These are phyloP conservation scores for Xylariaceae sp. DNA, from an alignment of 2,329 filamentous ascomycete genomes.

Conservation along the genomic window DNA sequence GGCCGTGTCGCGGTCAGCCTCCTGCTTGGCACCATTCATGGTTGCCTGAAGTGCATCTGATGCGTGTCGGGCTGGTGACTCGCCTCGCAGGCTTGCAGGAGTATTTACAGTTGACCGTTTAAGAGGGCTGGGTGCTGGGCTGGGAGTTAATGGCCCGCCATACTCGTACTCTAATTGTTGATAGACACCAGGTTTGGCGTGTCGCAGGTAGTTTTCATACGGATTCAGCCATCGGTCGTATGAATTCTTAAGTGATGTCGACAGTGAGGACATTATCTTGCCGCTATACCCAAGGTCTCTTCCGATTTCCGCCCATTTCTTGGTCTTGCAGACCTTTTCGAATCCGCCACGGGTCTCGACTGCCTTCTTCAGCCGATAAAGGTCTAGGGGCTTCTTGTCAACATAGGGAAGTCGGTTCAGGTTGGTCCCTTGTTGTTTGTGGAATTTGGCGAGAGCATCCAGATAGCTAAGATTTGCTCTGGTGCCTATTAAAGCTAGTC, in stretches of 20 bases:
- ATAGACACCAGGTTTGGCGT: constrained; percentile 93
- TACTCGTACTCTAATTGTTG: constrained; percentile 92
- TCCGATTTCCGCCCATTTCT: constrained; percentile 99
- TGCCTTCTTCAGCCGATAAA: constrained; percentile 94
- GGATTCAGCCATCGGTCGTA: constrained; percentile 96
- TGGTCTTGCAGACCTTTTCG: constrained; percentile 91
- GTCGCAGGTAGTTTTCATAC: constrained; percentile 88
- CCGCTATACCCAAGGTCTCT: constrained; percentile 95
- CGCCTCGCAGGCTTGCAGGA: constrained; percentile 52
- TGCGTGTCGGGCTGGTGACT: constrained; percentile 62
- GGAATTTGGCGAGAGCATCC: constrained; percentile 91
- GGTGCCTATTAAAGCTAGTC: constrained; percentile 56
- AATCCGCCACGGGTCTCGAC: constrained; percentile 94
- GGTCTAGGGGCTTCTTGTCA: constrained; percentile 92
- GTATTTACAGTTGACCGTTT: constrained; percentile 60
- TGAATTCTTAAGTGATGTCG: constrained; percentile 96
- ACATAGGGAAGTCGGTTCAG: constrained; percentile 93
- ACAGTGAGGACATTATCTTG: constrained; percentile 99
- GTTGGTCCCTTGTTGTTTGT: constrained; percentile 93
- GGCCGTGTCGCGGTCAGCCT: constrained; percentile 43
- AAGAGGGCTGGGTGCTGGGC: constrained; percentile 63
- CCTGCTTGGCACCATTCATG: constrained; percentile 40
- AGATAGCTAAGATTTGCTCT: constrained; percentile 94
- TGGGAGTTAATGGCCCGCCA: constrained; percentile 83
- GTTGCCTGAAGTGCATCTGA: constrained; percentile 49